phyloP scores from a whole-genome alignment of 73 alveolate species.

The Paramecium sexaurelia region DNA sequence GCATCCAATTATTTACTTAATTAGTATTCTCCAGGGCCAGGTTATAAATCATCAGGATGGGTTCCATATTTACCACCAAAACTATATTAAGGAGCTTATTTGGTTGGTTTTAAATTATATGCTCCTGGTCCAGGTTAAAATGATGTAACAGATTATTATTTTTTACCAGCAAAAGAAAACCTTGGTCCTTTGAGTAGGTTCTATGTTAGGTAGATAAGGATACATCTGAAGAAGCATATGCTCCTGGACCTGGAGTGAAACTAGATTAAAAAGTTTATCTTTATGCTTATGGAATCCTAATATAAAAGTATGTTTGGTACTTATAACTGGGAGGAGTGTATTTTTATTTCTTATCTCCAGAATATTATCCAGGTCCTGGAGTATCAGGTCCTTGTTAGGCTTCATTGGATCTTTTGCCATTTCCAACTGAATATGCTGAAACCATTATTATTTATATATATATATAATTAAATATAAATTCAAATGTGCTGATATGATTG shows the following conservation, averaged over 20 bases:
- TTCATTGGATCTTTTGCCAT: conserved; percentile 37
- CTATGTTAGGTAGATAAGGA: not conserved
- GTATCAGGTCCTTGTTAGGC: not conserved
- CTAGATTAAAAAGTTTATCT: conserved; percentile 32
- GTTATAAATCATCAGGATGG: not conserved
- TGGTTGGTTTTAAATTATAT: not conserved
- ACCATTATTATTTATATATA: conserved; percentile 44
- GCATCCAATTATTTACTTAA: not conserved
- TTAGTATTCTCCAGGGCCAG: conserved; percentile 46
- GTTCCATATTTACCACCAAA: conserved; percentile 1
- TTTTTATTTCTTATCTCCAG: conserved; percentile 1
- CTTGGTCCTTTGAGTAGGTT: conserved; percentile 23
- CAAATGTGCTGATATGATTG: not conserved
- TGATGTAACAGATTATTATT: not conserved
- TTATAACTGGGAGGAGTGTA: conserved; percentile 41
- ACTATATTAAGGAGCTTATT: conserved; percentile 6
- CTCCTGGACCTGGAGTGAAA: conserved; percentile 55
- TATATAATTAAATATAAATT: not conserved
- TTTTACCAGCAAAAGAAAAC: conserved; percentile 21
- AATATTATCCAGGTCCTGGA: conserved; percentile 53
- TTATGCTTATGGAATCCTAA: conserved; percentile 22
- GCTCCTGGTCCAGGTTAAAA: conserved; percentile 62
- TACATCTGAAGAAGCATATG: conserved; percentile 39
- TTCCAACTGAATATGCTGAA: conserved; percentile 53
- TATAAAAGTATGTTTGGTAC: not conserved